phyloP scores from a whole-genome alignment of 257 asterid genomes.

The Solanum sitiens region DNA sequence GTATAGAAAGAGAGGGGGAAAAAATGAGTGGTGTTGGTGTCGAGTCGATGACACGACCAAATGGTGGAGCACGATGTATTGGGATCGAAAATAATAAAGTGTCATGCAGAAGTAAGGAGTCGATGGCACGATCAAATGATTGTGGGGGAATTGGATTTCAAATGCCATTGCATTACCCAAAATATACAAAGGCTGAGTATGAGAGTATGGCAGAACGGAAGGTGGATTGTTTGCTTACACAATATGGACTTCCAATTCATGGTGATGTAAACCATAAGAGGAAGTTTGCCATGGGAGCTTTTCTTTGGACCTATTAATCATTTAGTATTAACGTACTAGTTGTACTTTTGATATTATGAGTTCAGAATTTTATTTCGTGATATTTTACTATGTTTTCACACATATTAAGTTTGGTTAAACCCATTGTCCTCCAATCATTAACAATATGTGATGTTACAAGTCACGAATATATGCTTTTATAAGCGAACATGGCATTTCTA shows the following conservation, averaged over 20 bases:
- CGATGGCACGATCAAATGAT: constrained; percentile 15
- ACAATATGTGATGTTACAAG: no score
- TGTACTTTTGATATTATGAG: not conserved
- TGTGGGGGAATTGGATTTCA: constrained; percentile 1
- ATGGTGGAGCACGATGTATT: not conserved
- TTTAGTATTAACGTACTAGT: not conserved
- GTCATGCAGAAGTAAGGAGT: constrained; percentile 8
- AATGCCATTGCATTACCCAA: constrained; percentile 15
- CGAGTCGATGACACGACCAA: not conserved
- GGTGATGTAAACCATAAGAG: constrained; percentile 11
- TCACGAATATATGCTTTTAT: no score
- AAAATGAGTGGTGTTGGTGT: constrained; percentile 7
- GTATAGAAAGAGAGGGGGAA: not conserved
- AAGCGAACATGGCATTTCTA: no score
- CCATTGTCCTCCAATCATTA: no score
- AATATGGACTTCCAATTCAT: constrained; percentile 8
- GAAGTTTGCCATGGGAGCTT: constrained; percentile 20
- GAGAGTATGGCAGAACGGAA: constrained; percentile 16
- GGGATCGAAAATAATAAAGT: not conserved
- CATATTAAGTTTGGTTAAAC: no score
- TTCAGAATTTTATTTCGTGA: no score
- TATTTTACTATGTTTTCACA: no score
- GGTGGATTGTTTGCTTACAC: constrained; percentile 6
- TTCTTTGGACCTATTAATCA: constrained; percentile 1
- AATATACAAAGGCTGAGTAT: constrained; percentile 4